Conservation (phyloP, 1,284 basidiomycete species). For the Papiliotrema flavescens region DNA sequence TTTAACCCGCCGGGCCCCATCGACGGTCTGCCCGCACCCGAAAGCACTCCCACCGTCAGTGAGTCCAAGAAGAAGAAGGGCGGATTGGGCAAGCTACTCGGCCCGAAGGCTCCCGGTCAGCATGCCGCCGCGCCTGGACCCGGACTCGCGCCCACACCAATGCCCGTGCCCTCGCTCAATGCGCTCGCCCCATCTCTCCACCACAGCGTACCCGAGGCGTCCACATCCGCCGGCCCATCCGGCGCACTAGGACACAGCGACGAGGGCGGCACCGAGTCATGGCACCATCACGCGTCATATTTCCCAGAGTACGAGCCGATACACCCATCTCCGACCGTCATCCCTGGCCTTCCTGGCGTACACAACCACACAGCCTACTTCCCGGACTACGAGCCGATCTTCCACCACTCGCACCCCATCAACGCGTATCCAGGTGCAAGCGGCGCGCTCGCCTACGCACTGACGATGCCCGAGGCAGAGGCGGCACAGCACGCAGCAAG, state of each 20-base stretch:
- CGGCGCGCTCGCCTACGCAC: slow-evolving; percentile 5
- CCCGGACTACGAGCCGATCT: slow-evolving; percentile 7
- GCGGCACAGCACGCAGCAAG: slow-evolving; percentile 3
- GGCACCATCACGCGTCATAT: slow-evolving; percentile 34
- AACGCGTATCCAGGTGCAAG: not conserved
- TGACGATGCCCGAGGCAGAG: slow-evolving; percentile 3
- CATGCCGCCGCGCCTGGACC: too few species aligned
- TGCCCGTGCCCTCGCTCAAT: too few species aligned
- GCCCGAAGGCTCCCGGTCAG: too few species aligned
- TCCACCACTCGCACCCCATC: not conserved
- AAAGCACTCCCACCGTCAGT: too few species aligned
- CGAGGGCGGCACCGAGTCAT: slow-evolving; percentile 1
- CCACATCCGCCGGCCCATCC: not conserved
- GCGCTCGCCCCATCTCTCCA: not conserved
- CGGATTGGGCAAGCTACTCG: too few species aligned
- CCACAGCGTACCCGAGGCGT: not conserved
- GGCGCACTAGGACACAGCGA: too few species aligned
- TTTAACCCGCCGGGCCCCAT: too few species aligned
- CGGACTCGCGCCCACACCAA: too few species aligned
- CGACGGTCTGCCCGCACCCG: too few species aligned
- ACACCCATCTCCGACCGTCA: not conserved
- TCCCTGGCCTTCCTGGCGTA: not conserved
- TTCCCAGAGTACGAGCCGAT: slow-evolving; percentile 33
- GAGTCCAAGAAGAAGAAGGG: too few species aligned
- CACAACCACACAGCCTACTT: not conserved